Evolutionary conservation across 371 early-diverging fungal species (phyloP).

Genomic region (Rhizopus microsporus): DNA sequence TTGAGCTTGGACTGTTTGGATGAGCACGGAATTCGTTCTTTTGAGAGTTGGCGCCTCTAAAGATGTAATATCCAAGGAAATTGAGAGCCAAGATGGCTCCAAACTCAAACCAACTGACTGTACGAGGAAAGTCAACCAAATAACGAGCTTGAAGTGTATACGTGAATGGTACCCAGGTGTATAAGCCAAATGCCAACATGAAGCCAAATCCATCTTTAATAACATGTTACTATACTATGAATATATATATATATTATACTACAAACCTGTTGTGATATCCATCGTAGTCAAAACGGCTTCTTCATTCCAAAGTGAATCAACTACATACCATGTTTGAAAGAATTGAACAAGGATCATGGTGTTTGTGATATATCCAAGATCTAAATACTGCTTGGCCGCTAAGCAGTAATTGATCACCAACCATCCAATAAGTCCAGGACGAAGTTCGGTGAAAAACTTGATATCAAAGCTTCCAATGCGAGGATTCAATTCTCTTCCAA

Average conservation of each 20-base stretch:
- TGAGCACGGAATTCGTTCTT: constrained; percentile 89
- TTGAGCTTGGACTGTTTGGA: constrained; percentile 59
- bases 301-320: constrained; percentile 86
- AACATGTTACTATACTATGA: neutral
- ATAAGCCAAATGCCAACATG: constrained; percentile 90
- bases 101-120: constrained; percentile 51
- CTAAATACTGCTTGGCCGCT: constrained; percentile 77
- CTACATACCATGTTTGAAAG: constrained; percentile 82
- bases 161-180: constrained; percentile 91
- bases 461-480: constrained; percentile 84
- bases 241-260: neutral
- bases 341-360: constrained; percentile 74
- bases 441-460: constrained; percentile 91
- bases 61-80: constrained; percentile 78
- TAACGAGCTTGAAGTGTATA: constrained; percentile 91
- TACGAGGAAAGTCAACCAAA: constrained; percentile 69
- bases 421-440: constrained; percentile 92
- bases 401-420: constrained; percentile 73
- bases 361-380: constrained; percentile 70
- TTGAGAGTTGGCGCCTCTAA: constrained; percentile 87
- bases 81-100: constrained; percentile 60
- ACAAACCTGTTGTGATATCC: constrained; percentile 79
- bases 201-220: constrained; percentile 88
- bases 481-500: constrained; percentile 89
- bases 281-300: constrained; percentile 88